Conservation (phyloP, 257 asterid genomes). For the Solanum stenotomum region DNA sequence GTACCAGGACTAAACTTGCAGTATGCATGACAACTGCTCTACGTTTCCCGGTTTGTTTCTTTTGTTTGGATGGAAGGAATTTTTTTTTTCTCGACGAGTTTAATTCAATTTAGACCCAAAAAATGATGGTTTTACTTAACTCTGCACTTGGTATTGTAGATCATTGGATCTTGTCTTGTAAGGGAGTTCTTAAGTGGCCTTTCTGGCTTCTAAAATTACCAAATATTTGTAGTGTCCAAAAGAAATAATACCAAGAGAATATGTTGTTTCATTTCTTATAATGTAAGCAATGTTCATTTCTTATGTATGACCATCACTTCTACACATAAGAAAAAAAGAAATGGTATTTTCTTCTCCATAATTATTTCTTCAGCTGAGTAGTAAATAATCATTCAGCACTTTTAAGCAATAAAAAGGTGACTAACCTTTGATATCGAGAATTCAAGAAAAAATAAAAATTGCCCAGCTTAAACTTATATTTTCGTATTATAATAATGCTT, state of each 20-base stretch:
- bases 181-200: background rate
- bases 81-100: background rate
- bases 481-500: too few relatives aligned
- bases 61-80: background rate
- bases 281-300: background rate
- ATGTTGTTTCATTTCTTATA: background rate
- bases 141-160: background rate
- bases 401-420: background rate
- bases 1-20: conserved; percentile 51
- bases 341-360: background rate
- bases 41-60: background rate
- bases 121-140: background rate
- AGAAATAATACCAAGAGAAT: background rate
- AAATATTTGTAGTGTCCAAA: background rate
- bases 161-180: background rate
- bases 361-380: background rate
- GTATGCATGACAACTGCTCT: background rate
- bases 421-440: background rate
- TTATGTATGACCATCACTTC: background rate
- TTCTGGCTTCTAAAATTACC: background rate
- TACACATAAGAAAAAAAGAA: background rate
- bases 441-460: too few relatives aligned
- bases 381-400: too few relatives aligned
- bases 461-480: too few relatives aligned
- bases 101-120: background rate